Evolutionary conservation across 2,329 filamentous ascomycete genomes (phyloP).

Genomic region (Penicillium oxalicum): DNA sequence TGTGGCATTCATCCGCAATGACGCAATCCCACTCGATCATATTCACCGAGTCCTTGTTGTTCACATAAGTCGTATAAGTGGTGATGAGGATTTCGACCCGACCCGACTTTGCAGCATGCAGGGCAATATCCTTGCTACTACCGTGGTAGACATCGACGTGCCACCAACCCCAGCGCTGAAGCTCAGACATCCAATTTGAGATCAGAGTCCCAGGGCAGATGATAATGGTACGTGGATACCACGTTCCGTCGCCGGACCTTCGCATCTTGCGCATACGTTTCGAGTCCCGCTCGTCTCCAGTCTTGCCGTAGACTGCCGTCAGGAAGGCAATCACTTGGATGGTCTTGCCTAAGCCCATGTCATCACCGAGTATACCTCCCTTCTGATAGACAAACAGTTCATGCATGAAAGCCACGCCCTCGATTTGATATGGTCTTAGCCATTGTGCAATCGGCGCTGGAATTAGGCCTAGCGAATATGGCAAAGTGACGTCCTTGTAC

Average conservation of each 20-base stretch:
- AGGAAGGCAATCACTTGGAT: conserved; percentile 93
- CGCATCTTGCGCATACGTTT: conserved; percentile 86
- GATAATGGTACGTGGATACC: conserved; percentile 81
- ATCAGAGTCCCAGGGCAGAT: conserved; percentile 86
- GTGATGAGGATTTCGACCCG: conserved; percentile 87
- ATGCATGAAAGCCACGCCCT: conserved; percentile 79
- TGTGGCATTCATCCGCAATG: conserved; percentile 89
- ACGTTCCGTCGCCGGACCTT: conserved; percentile 51
- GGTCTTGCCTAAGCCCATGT: conserved; percentile 97
- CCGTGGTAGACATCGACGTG: conserved; percentile 78
- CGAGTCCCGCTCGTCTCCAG: conserved; percentile 74
- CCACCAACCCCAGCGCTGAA: conserved; percentile 95
- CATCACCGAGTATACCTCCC: conserved; percentile 85
- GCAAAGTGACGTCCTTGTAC: conserved; percentile 70
- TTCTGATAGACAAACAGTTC: conserved; percentile 84
- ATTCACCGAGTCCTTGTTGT: conserved; percentile 72
- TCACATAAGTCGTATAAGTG: conserved; percentile 81
- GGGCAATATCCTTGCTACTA: conserved; percentile 60
- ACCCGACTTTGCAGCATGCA: conserved; percentile 68
- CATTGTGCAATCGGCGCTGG: conserved; percentile 88
- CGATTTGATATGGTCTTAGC: conserved; percentile 83
- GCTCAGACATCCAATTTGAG: conserved; percentile 82
- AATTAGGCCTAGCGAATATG: conserved; percentile 71
- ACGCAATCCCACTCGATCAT: conserved; percentile 87
- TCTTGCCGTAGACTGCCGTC: conserved; percentile 88